phyloP scores from a whole-genome alignment of 208 protist genomes.

The Sergeia podlipaevii region DNA sequence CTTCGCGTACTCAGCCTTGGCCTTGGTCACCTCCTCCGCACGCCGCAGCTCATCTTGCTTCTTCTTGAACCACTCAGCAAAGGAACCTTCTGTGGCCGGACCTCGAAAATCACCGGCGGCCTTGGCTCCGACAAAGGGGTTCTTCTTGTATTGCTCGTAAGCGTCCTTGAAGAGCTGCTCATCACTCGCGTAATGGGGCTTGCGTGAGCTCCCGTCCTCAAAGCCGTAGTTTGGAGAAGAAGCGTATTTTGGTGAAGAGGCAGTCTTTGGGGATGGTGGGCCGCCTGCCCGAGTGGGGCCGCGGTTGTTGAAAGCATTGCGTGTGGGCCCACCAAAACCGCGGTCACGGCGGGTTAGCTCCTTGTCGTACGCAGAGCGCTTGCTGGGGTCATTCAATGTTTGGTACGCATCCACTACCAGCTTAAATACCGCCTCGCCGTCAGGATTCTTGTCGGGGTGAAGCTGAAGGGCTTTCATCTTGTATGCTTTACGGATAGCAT shows the following conservation, averaged over 20 bases:
- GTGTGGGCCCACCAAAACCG: slow-evolving; percentile 14
- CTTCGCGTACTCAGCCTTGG: slow-evolving; percentile 68
- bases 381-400: slow-evolving; percentile 60
- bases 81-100: slow-evolving; percentile 40
- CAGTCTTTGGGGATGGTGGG: no score
- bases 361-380: slow-evolving; percentile 71
- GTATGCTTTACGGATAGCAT: slow-evolving; percentile 84
- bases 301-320: no score
- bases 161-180: slow-evolving; percentile 80
- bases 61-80: slow-evolving; percentile 80
- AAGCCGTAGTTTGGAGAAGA: not conserved
- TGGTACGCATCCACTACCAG: slow-evolving; percentile 81
- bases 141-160: slow-evolving; percentile 77
- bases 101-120: slow-evolving; percentile 33
- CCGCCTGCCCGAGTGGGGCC: not conserved
- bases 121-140: slow-evolving; percentile 16
- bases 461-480: slow-evolving; percentile 74
- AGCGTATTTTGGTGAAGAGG: not conserved
- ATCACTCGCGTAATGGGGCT: slow-evolving; percentile 43
- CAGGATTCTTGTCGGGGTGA: slow-evolving; percentile 90
- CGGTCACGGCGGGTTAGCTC: slow-evolving; percentile 47
- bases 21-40: slow-evolving; percentile 62
- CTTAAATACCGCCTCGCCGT: slow-evolving; percentile 81
- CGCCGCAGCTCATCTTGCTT: slow-evolving; percentile 78
- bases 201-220: slow-evolving; percentile 13